phyloP scores from a whole-genome alignment of 1,139 yeast species.

The Taphrina communis region DNA sequence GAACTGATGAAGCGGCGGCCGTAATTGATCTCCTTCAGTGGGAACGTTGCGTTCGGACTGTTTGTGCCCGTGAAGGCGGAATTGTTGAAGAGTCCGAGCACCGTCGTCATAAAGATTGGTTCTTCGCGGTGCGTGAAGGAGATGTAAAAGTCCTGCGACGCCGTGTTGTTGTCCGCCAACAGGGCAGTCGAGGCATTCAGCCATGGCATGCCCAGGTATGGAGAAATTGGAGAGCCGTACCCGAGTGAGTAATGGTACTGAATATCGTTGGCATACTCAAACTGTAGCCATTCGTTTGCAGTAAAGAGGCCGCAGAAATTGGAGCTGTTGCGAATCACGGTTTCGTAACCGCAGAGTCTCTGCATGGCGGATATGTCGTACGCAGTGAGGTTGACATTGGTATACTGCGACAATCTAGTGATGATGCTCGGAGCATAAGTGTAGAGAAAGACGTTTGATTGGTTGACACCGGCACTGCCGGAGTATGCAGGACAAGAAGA shows the following conservation, averaged over 20 bases:
- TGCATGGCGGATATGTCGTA: conserved; percentile 29
- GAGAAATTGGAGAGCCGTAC: conserved; percentile 16
- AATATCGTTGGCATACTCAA: conserved; percentile 25
- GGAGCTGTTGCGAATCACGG: conserved; percentile 17
- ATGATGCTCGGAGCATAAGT: conserved; percentile 19
- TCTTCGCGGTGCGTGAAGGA: conserved; percentile 29
- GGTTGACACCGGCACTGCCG: conserved; percentile 27
- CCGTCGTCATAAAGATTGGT: conserved; percentile 22
- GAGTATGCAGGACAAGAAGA: conserved; percentile 25
- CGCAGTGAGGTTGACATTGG: conserved; percentile 21
- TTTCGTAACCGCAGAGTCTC: conserved; percentile 17
- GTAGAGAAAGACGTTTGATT: conserved; percentile 23
- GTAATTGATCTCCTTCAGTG: conserved; percentile 17
- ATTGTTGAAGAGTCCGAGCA: conserved; percentile 18
- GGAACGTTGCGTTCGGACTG: conserved; percentile 16
- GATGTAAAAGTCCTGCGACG: conserved; percentile 24
- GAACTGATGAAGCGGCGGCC: conserved; percentile 17
- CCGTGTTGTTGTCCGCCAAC: conserved; percentile 17
- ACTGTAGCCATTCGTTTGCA: conserved; percentile 17
- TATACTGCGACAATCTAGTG: background rate
- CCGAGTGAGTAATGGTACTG: conserved; percentile 26
- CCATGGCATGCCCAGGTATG: conserved; percentile 29
- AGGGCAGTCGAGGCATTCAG: conserved; percentile 15
- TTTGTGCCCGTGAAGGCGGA: conserved; percentile 17
- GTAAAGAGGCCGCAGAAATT: conserved; percentile 16